Conservation (phyloP, 2,329 filamentous ascomycete species). For the Fusarium palustre region DNA sequence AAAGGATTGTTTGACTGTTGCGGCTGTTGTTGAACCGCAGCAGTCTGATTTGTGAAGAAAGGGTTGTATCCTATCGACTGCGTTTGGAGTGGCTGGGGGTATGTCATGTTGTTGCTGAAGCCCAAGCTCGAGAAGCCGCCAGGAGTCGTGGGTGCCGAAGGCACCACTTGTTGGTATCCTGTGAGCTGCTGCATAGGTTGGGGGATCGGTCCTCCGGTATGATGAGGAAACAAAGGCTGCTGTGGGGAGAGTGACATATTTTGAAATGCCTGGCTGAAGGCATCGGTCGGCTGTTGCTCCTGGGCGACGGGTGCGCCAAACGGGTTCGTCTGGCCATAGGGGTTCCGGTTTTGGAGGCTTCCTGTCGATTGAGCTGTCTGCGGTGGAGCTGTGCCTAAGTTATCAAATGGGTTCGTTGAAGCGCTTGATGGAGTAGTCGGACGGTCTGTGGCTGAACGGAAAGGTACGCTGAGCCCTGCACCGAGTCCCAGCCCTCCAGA, state of each 20-base stretch:
- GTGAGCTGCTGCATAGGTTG: constrained; percentile 56
- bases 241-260: constrained; percentile 73
- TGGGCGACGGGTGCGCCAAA: constrained; percentile 67
- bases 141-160: constrained; percentile 56
- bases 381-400: constrained; percentile 64
- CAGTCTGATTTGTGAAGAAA: constrained; percentile 58
- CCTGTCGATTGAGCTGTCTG: constrained; percentile 75
- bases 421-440: constrained; percentile 57
- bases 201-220: constrained; percentile 71
- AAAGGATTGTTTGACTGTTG: constrained; percentile 48
- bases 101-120: constrained; percentile 60
- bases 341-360: constrained; percentile 68
- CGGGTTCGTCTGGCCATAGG: constrained; percentile 72
- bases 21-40: constrained; percentile 49
- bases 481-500: constrained; percentile 49
- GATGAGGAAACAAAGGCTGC: constrained; percentile 78
- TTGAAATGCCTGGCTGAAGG: constrained; percentile 77
- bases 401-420: constrained; percentile 77
- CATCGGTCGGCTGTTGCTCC: constrained; percentile 47
- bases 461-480: constrained; percentile 51
- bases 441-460: constrained; percentile 48
- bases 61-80: constrained; percentile 63
- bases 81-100: constrained; percentile 55
- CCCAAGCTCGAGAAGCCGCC: constrained; percentile 55
- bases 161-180: constrained; percentile 59